Base-by-base conservation (phyloP, 1,139 yeast genomes). In the Saccharomyces hybrid region DNA sequence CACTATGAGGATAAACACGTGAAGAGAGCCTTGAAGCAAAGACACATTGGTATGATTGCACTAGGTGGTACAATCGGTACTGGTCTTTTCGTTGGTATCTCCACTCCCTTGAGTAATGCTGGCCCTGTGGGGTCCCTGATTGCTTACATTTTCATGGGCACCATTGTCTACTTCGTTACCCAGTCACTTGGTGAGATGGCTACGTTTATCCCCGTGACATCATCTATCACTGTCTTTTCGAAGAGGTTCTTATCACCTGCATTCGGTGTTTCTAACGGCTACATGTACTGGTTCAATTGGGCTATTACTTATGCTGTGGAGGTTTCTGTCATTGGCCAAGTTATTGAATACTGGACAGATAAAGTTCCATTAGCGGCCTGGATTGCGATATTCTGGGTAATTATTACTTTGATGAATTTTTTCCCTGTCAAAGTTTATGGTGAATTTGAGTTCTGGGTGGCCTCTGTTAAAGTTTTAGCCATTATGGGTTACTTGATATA, bases 241-340 rank as follows among this genome's bases (percentile, higher is more conserved):
- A 75, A 85, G 53, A 73, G 90, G 65, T 87, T 87, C 76, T 70
- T 80, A 54, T 81, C 86, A 9, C 85, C 84, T 30, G 81, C 90
- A 8, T 73, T 86, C 55, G 95, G 95, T 59, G 88, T 87, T 55
- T 83, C 95, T 50, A 83, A 84, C 63, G 95, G 93, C 54, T 88
- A 88, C 81, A 78, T 82, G 73, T 89, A 88, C 70, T 87, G 93
- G 91, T 87, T 86, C 70, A 81, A 87, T 23, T 88, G 95, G 93
- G 88, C 89, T 54, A 83, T 86, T 60, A 86, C 96, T 2, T 86
- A 81, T 72, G 88, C 95, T 5, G 81, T 88, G 57, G 96, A 88
- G 71, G 75, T 88, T 55, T 84, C 91, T 14, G 88, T 88, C 27
- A 83, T 86, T 38, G 91, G 95, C 25, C 88, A 86, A 70, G 79